Base-by-base conservation (phyloP, 495 filamentous ascomycete genomes). In the Xylaria nigripes region DNA sequence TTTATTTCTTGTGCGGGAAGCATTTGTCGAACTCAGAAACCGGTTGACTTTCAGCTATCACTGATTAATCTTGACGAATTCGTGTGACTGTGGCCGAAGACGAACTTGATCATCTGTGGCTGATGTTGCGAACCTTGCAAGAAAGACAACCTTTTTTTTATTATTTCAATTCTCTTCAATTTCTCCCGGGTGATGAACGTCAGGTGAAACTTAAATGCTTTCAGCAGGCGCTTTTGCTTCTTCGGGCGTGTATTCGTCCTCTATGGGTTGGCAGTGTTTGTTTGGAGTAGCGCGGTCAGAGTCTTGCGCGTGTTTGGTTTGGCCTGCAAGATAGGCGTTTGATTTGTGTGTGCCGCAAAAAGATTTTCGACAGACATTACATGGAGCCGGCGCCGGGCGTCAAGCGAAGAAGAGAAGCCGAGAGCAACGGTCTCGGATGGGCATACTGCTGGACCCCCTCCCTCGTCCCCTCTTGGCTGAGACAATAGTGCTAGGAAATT, bases 261-360 rank as follows among this genome's bases (percentile, higher is more conserved):
- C 21, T 42, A 50, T 34, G 54, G 57, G 45, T 55, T 57, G 53
- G 51, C 50, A 59, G 52, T 53, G 45, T 52, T 54, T 52, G 55
- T 53, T 64, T 64, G 64, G 57, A 67, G 64, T 64, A 64, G 61
- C 56, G 55, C 49, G 51, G 55, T 43, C 51, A 48, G 27, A 43
- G 49, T 44, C 56, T 62, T 56, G 53, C 50, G 45, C 54, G 43
- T 23, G 21, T 52, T 58, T 55, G 46, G 50, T 57, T 63, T 62
- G 57, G 50, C 48, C 58, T 61, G 57, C 49, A 44, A 27, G 23
- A 59, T 56, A 48, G 36, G 23, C 38, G 45, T 58, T 56, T 55
- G 49, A 56, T 61, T n/a, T 47, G 23, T 29, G 19, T 38, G 12
- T 30, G 13, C n/a, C 18, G 43, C 47, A 47, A 16, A 13, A 40